These are phyloP conservation scores for Penicillium sp. DNA, from an alignment of 2,329 filamentous ascomycete genomes.

Conservation along the genomic window DNA sequence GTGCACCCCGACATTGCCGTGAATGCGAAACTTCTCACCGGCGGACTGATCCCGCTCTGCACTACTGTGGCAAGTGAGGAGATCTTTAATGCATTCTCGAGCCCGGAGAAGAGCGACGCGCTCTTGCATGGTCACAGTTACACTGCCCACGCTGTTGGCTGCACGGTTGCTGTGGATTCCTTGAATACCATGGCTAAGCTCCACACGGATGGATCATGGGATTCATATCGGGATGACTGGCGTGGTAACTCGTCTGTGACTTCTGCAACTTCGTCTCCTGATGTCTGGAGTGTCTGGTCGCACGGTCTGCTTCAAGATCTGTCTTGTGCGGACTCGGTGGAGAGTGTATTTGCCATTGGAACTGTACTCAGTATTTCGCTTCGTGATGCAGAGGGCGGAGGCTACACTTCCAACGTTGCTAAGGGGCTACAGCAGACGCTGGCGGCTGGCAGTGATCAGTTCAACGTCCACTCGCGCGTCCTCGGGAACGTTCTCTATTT, in stretches of 20 bases:
- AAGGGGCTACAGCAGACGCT: constrained; percentile 52
- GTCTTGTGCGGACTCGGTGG: constrained; percentile 55
- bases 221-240: constrained; percentile 53
- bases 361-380: constrained; percentile 67
- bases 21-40: constrained; percentile 79
- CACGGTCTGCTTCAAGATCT: constrained; percentile 56
- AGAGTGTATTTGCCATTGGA: constrained; percentile 68
- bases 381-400: constrained; percentile 47
- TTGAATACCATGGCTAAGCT: constrained; percentile 58
- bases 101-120: constrained; percentile 71
- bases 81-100: constrained; percentile 69
- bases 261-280: constrained; percentile 4
- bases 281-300: constrained; percentile 69
- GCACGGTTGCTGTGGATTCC: constrained; percentile 69
- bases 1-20: constrained; percentile 70
- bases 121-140: constrained; percentile 83
- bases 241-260: background rate
- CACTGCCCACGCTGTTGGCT: constrained; percentile 78
- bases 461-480: constrained; percentile 56
- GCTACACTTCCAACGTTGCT: constrained; percentile 57
- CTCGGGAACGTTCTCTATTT: constrained; percentile 60
- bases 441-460: constrained; percentile 37
- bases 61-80: constrained; percentile 69
- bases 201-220: constrained; percentile 57
- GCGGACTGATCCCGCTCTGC: constrained; percentile 72